Conservation (phyloP, 2,329 filamentous ascomycete species). For the Pestalotiopsis fici region DNA sequence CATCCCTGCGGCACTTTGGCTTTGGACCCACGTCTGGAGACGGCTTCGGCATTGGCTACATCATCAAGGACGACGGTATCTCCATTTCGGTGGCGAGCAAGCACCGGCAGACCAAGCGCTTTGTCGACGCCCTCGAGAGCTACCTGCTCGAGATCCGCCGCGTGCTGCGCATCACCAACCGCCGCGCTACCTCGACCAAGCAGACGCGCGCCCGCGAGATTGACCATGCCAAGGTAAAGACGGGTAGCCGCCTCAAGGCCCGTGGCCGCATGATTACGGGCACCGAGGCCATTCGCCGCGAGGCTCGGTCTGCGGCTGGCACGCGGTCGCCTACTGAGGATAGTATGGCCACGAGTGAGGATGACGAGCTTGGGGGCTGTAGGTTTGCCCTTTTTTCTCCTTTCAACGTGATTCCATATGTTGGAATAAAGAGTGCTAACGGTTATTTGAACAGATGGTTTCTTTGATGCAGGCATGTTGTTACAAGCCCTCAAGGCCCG, state of each 20-base stretch:
- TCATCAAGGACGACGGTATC: conserved; percentile 93
- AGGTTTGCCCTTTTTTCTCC: conserved; percentile 47
- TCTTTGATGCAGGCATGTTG: conserved; percentile 96
- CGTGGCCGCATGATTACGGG: conserved; percentile 72
- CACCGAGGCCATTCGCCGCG: conserved; percentile 41
- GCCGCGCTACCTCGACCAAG: conserved; percentile 41
- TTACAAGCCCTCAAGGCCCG: conserved; percentile 82
- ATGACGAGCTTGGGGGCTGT: conserved; percentile 93
- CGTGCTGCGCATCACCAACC: conserved; percentile 69
- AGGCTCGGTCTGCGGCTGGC: conserved; percentile 44
- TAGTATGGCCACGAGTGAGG: conserved; percentile 73
- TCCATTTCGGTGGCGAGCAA: conserved; percentile 92
- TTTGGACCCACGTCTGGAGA: conserved; percentile 94
- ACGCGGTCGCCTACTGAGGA: conserved; percentile 67
- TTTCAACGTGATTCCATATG: not conserved
- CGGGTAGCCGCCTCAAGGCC: conserved; percentile 60
- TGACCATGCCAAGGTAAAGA: conserved; percentile 39
- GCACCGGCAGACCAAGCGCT: conserved; percentile 88
- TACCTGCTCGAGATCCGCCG: conserved; percentile 91
- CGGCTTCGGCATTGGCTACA: conserved; percentile 97
- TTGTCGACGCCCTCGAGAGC: conserved; percentile 84
- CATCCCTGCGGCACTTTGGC: conserved; percentile 89
- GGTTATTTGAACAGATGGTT: conserved; percentile 69
- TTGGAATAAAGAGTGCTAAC: conserved; percentile 16
- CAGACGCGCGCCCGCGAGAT: conserved; percentile 56